Conservation (phyloP, 345 rosid species). For the Lumnitzera racemosa region DNA sequence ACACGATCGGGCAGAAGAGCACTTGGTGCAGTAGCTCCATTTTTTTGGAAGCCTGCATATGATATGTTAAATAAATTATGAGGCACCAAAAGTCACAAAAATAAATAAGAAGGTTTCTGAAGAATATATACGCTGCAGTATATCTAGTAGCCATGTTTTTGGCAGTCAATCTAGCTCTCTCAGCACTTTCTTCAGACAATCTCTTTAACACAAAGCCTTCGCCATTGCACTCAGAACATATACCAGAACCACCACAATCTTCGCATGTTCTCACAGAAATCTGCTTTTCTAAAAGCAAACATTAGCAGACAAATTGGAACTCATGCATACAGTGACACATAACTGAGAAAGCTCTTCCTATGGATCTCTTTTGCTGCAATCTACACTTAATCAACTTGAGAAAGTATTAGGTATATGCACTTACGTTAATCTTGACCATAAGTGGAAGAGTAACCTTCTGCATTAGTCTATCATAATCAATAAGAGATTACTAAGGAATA, state of each 20-base stretch:
- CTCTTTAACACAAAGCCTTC: conserved; percentile 85
- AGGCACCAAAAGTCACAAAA: background rate
- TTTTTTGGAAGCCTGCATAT: conserved; percentile 84
- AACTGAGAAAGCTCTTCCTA: background rate
- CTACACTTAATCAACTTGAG: too few species aligned
- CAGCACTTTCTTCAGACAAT: conserved; percentile 63
- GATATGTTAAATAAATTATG: background rate
- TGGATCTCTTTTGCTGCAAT: too few species aligned
- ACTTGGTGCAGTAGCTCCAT: conserved; percentile 95
- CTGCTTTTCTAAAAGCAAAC: conserved; percentile 22
- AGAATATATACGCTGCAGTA: conserved; percentile 67
- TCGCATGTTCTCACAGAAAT: conserved; percentile 57
- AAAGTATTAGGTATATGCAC: too few species aligned
- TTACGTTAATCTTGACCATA: too few species aligned
- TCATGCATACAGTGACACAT: background rate
- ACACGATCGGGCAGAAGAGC: conserved; percentile 79
- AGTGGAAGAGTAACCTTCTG: too few species aligned
- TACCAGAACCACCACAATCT: conserved; percentile 75
- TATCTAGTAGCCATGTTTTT: conserved; percentile 88
- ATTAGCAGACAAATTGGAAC: background rate
- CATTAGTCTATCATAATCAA: too few species aligned
- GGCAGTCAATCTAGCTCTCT: conserved; percentile 64
- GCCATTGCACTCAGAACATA: conserved; percentile 83
- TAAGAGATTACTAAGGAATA: background rate
- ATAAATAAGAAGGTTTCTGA: background rate